Percentiles rank a stretch among this genome's conserved stretches.
These are phyloP conservation scores for Actinidia chinensis DNA, from an alignment of 179 eudicot species.

Conservation along the genomic window DNA sequence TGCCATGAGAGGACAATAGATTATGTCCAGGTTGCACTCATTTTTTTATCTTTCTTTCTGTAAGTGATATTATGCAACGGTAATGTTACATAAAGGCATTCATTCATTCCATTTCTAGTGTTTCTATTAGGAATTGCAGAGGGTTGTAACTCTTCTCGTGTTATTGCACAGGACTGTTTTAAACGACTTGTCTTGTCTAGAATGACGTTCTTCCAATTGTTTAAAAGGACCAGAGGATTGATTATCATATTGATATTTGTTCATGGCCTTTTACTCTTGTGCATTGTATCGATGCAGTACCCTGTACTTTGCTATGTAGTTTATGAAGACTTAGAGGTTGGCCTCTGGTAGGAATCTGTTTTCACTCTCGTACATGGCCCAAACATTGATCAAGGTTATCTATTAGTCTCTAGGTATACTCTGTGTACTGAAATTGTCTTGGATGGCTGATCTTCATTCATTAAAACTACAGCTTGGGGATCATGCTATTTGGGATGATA, in stretches of 20 bases:
- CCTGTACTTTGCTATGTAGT: constrained; percentile 36
- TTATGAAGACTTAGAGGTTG: constrained; percentile 80
- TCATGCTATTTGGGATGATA: constrained; percentile 87
- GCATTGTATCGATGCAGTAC: neutral
- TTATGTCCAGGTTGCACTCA: constrained; percentile 64
- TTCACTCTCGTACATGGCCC: constrained; percentile 54
- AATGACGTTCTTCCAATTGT: neutral
- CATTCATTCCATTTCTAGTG: neutral
- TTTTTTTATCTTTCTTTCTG: neutral
- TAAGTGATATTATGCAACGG: neutral
- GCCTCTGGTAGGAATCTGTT: constrained; percentile 87
- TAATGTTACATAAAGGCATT: neutral
- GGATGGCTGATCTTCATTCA: constrained; percentile 17
- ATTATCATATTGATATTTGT: neutral
- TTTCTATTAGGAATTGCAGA: neutral
- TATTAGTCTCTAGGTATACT: neutral
- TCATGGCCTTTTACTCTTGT: neutral
- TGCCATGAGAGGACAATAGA: constrained; percentile 64
- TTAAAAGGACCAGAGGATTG: neutral
- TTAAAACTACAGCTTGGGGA: constrained; percentile 61
- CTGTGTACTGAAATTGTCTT: neutral
- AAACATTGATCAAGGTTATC: constrained; percentile 57
- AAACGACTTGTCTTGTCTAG: constrained; percentile 9
- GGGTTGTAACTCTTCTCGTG: no score
- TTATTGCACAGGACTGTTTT: constrained; percentile 66